Evolutionary conservation across 176 grass and related monocot genomes (phyloP), one percentile per base, ranked within the genome.

Genomic region (Panicum miliaceum): DNA sequence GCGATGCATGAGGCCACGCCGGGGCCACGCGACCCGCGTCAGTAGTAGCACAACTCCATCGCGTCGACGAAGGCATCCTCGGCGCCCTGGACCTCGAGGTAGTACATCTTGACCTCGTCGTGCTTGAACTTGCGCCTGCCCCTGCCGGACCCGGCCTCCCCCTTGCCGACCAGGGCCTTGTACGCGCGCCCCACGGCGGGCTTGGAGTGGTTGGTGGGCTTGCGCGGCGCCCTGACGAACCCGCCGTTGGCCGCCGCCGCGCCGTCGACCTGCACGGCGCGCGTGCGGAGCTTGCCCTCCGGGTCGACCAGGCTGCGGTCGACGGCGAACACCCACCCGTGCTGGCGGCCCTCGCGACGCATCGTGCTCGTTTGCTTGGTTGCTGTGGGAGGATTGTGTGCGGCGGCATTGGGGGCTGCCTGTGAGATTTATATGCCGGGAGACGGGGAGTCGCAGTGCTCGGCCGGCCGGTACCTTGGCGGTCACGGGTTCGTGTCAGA

Each of bases 151-250:
- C 38, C 61, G 20, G 43, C 43, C 29, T 67, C 18, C 6, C 32
- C 41, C 22, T 60, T 61, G 71, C 53, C 42, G 53, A 25, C 8
- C 9, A 19, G 64, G 6, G 3, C 11, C 62, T 13, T n/a, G 77
- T 53, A 82, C 50, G 42, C 3, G 65, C 42, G 23, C 19, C 74
- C 64, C 8, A 32, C 64, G 74, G 57, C 46, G 75, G 34, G 50
- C 68, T 80, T 88, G 47, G 87, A 88, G 66, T 88, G 86, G 81
- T 88, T 84, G 46, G 81, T 88, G n/a, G 86, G 86, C 81, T 22
- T 88, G 12, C 81, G 43, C 36, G 81, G 37, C 58, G 58, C 87
- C 81, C 37, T 48, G 4, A 89, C 18, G 81, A 79, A 84, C 2
- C 81, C 81, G 45, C 81, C 86, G 65, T 84, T 84, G 74, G 57